A percentile compares a stretch with the other conserved stretches of the same genome.
These are phyloP conservation scores for Pseudogymnoascus sp. DNA, from an alignment of 2,329 filamentous ascomycete species.

Conservation along the genomic window DNA sequence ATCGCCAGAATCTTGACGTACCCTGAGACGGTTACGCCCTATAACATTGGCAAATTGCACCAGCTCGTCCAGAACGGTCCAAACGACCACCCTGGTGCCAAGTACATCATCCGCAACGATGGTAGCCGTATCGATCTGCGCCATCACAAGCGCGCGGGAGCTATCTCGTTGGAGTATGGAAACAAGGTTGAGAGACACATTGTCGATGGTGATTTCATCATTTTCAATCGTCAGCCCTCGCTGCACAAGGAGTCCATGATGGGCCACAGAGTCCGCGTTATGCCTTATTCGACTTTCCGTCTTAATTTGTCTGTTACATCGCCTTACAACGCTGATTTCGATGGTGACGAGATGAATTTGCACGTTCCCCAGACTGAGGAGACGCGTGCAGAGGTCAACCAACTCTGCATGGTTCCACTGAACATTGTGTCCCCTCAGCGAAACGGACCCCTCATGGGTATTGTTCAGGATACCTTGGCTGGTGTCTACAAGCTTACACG, in stretches of 20 bases:
- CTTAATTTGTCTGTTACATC: constrained; percentile 96
- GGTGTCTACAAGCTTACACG: constrained; percentile 96
- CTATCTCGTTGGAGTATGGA: constrained; percentile 83
- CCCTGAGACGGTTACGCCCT: constrained; percentile 92
- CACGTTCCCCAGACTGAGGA: constrained; percentile 98
- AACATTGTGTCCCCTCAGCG: constrained; percentile 98
- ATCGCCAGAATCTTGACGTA: constrained; percentile 92
- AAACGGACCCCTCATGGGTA: constrained; percentile 97
- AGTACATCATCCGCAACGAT: constrained; percentile 90
- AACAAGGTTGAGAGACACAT: constrained; percentile 99
- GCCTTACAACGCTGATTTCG: constrained; percentile 99
- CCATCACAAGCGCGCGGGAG: constrained; percentile 79
- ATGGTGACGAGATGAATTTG: constrained; percentile 99
- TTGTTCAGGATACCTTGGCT: constrained; percentile 94
- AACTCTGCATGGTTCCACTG: constrained; percentile 93
- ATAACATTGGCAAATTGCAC: constrained; percentile 91
- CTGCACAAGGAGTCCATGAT: constrained; percentile 99
- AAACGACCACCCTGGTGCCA: constrained; percentile 88
- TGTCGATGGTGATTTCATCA: constrained; percentile 91
- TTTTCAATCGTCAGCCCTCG: constrained; percentile 99
- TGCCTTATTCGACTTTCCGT: constrained; percentile 98
- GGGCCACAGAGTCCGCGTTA: constrained; percentile 93
- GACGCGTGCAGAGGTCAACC: constrained; percentile 85
- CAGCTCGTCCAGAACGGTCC: constrained; percentile 86
- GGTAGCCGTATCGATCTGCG: constrained; percentile 91